Evolutionary conservation across 139 green algal species (phyloP).

Genomic region (Asterochloris sp.): DNA sequence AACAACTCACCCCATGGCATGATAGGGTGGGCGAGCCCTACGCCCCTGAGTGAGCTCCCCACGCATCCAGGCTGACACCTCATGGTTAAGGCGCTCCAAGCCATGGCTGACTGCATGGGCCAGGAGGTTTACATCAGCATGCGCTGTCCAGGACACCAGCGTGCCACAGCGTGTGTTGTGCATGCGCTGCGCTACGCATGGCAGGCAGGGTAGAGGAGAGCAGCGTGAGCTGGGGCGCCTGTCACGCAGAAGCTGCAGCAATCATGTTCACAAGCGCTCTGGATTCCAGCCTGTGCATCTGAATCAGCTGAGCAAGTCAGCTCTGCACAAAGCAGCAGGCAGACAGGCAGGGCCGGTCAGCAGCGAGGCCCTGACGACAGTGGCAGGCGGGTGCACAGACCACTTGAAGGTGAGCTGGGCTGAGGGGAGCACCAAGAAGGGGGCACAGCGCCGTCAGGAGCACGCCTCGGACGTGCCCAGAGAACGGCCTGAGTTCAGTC

Average conservation of each 20-base stretch:
- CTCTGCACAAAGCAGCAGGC: too few relatives aligned
- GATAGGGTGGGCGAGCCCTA: conserved; percentile 68
- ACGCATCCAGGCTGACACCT: conserved; percentile 86
- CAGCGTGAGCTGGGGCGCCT: too few relatives aligned
- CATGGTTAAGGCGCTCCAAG: conserved; percentile 79
- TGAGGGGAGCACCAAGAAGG: too few relatives aligned
- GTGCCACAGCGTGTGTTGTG: too few relatives aligned
- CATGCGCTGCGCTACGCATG: too few relatives aligned
- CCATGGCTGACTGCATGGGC: conserved; percentile 67
- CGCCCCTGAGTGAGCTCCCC: conserved; percentile 50
- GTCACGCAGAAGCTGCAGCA: too few relatives aligned
- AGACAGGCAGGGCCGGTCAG: neutral
- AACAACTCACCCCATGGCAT: conserved; percentile 73
- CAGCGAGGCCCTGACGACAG: conserved; percentile 21
- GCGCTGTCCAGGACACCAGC: too few relatives aligned
- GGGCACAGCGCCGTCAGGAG: neutral
- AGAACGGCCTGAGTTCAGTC: neutral
- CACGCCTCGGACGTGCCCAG: neutral
- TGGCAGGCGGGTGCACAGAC: neutral
- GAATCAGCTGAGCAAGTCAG: too few relatives aligned
- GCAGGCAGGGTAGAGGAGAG: too few relatives aligned
- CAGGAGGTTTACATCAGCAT: too few relatives aligned
- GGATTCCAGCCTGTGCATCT: too few relatives aligned
- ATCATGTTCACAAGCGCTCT: too few relatives aligned
- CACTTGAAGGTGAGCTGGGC: neutral